Base-by-base conservation (phyloP, 345 rosid species). In the Lepidium aucheri region DNA sequence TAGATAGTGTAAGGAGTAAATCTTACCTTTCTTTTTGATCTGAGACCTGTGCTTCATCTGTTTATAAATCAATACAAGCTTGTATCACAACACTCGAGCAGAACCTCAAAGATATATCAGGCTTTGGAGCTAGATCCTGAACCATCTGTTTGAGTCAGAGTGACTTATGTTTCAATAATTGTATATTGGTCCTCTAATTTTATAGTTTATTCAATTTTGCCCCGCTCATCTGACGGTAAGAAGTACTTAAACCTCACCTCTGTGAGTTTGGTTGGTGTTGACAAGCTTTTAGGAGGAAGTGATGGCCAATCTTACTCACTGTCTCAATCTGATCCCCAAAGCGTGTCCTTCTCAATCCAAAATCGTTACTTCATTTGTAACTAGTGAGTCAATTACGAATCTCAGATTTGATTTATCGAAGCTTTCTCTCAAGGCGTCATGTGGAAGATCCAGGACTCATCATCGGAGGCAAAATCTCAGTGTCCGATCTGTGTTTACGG, bases 401-500 rank as follows among this genome's bases (percentile, higher is more conserved):
- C 55, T 77, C 77, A 60, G 62, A 40, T 9, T 67, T 63, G 46
- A 65, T 50, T 59, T 72, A 16, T 76, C 65, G 34, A 72, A 73
- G 40, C 36, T 77, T 38, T 56, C 46, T 56, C 62, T 56, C 46
- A 56, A 56, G 30, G 9, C 75, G 53, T 54, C 74, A 62, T 53
- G 33, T 35, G 41, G 58, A 22, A 52, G 53, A 63, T 50, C 68
- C 45, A 36, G 18, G 52, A 6, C 53, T 62, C 67, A 22, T 1
- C 73, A 33, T 0, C 24, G 65, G 40, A 61, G 30, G 57, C 81
- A 35, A 32, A 74, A 41, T 4, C 72, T 67, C 53, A 54, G 54
- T 1, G 66, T 83, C 55, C 82, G 78, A 42, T 83, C 69, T 14
- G 91, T 92, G 12, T 90, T 92, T 76, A 92, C 94, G 0, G 97